phyloP scores from a whole-genome alignment of 371 early-diverging fungal species.

The Mucor circinelloides region DNA sequence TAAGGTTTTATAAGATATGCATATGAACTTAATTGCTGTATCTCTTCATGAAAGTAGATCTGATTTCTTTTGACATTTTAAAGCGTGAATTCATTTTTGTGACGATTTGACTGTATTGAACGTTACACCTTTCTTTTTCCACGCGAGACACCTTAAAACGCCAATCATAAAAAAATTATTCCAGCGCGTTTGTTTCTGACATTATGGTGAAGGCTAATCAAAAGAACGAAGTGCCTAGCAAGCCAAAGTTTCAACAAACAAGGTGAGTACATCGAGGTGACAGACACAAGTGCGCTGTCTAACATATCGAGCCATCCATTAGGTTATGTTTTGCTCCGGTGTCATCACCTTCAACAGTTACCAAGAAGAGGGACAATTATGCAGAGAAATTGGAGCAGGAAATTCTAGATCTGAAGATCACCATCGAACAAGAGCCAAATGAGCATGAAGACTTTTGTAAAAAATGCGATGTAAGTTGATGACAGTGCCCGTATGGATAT shows the following conservation, averaged over 20 bases:
- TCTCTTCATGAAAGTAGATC: too few species aligned
- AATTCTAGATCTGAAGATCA: conserved; percentile 9
- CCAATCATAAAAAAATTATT: background rate
- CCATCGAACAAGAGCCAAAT: background rate
- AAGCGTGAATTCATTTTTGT: background rate
- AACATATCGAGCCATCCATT: background rate
- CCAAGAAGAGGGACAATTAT: conserved; percentile 2
- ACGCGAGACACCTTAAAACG: background rate
- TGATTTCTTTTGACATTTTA: background rate
- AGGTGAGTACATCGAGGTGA: conserved; percentile 3
- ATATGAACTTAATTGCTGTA: too few species aligned
- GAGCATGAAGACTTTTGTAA: conserved; percentile 8
- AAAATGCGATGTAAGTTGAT: conserved; percentile 7
- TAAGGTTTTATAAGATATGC: too few species aligned
- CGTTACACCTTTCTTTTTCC: background rate
- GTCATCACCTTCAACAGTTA: background rate
- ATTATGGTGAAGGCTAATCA: conserved; percentile 41
- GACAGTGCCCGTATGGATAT: too few species aligned
- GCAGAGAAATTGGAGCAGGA: conserved; percentile 14
- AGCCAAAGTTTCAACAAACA: conserved; percentile 31
- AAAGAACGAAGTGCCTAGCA: background rate
- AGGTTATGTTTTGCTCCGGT: conserved; percentile 16
- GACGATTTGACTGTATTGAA: background rate
- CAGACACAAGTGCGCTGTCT: background rate
- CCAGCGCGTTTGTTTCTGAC: background rate